These are phyloP conservation scores for Geoglossum cookeanum DNA, from an alignment of 2,329 filamentous ascomycete species.

Conservation along the genomic window DNA sequence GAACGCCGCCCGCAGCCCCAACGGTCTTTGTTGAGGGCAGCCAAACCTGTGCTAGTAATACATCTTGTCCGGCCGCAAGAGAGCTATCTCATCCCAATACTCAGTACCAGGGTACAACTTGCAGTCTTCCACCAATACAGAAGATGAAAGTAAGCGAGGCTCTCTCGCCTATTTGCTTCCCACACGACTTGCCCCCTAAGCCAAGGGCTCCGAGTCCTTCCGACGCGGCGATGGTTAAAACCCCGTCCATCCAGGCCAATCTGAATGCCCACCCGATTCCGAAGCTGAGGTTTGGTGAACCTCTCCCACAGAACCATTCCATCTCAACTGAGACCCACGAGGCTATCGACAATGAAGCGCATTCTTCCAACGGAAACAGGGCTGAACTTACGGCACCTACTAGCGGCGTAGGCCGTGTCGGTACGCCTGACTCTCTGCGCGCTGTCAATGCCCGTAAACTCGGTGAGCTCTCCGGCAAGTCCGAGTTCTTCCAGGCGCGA, in stretches of 20 bases:
- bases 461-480: not conserved
- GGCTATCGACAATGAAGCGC: not conserved
- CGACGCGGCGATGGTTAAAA: conserved; percentile 21
- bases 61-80: too few relatives aligned
- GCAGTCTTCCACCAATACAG: not conserved
- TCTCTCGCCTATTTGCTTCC: not conserved
- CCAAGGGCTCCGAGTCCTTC: conserved; percentile 19
- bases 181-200: not conserved
- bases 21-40: not conserved
- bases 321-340: not conserved
- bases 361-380: not conserved
- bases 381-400: not conserved
- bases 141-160: conserved; percentile 1
- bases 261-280: not conserved
- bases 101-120: not conserved
- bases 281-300: not conserved
- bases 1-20: not conserved
- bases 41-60: not conserved
- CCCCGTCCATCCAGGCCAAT: conserved; percentile 3
- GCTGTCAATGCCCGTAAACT: not conserved
- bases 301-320: not conserved
- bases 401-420: not conserved
- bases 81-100: not conserved
- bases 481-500: not conserved
- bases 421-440: not conserved